Evolutionary conservation across 306 rosid species (phyloP).

Genomic region (Casuarina equisetifolia): DNA sequence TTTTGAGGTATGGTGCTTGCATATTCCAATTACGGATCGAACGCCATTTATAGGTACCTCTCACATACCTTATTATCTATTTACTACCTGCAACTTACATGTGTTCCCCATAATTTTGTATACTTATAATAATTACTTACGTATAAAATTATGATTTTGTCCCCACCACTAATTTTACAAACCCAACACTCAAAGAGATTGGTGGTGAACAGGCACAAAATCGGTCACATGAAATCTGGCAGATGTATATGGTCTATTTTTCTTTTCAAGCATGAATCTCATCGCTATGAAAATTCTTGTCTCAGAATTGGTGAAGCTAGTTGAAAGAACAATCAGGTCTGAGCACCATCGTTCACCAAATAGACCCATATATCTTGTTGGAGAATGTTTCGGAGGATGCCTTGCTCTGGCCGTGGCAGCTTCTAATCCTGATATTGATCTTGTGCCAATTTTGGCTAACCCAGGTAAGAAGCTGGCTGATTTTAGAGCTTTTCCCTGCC

Average conservation of each 20-base stretch:
- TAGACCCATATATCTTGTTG: slow-evolving; percentile 82
- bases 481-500: background rate
- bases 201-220: slow-evolving; percentile 17
- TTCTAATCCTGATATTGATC: slow-evolving; percentile 71
- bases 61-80: background rate
- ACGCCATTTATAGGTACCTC: slow-evolving; percentile 67
- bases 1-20: slow-evolving; percentile 87
- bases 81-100: background rate
- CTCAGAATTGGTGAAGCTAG: slow-evolving; percentile 75
- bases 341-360: slow-evolving; percentile 56
- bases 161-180: background rate
- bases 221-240: background rate
- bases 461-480: slow-evolving; percentile 49
- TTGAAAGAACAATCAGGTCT: slow-evolving; percentile 53
- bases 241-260: background rate
- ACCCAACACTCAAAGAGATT: background rate
- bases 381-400: slow-evolving; percentile 88
- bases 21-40: slow-evolving; percentile 75
- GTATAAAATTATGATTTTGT: too few relatives aligned
- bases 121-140: too few relatives aligned
- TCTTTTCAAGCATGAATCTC: background rate
- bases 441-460: slow-evolving; percentile 77
- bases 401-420: slow-evolving; percentile 88
- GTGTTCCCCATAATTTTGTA: too few relatives aligned
- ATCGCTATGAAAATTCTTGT: slow-evolving; percentile 15